phyloP scores from a whole-genome alignment of 495 filamentous ascomycete species.

The Aspergillus bridgeri region DNA sequence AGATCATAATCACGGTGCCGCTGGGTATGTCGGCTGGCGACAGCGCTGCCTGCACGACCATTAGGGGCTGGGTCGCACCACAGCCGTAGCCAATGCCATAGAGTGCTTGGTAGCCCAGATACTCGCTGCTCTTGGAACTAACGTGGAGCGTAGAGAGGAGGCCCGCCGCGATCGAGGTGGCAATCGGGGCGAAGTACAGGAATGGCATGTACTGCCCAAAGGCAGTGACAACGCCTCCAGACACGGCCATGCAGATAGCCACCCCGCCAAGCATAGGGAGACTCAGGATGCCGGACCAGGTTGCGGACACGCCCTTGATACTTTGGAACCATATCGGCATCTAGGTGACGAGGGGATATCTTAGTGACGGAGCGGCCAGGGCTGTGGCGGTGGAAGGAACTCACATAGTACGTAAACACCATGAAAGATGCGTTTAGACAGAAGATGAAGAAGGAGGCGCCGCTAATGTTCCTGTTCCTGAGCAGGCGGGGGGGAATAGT shows the following conservation, averaged over 20 bases:
- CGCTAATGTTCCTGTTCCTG: not conserved
- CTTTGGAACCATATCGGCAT: slow-evolving; percentile 75
- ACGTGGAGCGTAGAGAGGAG: too few relatives aligned
- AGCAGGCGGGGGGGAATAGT: not conserved
- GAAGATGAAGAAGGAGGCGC: not conserved
- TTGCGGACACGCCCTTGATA: slow-evolving; percentile 58
- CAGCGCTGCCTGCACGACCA: not conserved
- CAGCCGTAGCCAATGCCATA: not conserved
- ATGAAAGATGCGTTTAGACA: not conserved
- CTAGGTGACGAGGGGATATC: not conserved
- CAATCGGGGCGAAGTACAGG: too few relatives aligned
- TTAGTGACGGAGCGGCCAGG: not conserved
- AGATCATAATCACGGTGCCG: not conserved
- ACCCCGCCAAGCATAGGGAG: slow-evolving; percentile 53
- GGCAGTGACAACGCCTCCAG: not conserved
- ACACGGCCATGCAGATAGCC: not conserved
- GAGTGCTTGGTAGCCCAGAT: too few relatives aligned
- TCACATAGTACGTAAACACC: not conserved
- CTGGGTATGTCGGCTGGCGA: not conserved
- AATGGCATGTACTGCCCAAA: too few relatives aligned
- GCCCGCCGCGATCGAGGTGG: not conserved
- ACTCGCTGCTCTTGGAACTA: too few relatives aligned
- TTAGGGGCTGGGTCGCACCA: not conserved
- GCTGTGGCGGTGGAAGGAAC: not conserved
- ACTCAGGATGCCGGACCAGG: slow-evolving; percentile 60